These are phyloP conservation scores for Acrodontium crateriforme DNA, from an alignment of 2,329 filamentous ascomycete genomes.

Conservation along the genomic window DNA sequence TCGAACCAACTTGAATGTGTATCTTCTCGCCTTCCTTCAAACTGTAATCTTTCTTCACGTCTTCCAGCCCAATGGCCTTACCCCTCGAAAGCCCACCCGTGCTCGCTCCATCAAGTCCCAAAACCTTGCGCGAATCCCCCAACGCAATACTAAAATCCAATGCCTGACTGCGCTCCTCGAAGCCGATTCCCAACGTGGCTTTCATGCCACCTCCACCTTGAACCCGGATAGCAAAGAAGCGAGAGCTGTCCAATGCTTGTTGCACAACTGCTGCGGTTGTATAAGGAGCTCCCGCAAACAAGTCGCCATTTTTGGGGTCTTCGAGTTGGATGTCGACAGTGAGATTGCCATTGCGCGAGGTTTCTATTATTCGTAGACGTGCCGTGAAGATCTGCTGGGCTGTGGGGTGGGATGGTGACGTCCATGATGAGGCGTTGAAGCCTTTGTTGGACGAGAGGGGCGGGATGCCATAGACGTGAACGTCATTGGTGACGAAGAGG, in stretches of 20 bases:
- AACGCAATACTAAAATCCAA: conserved; percentile 74
- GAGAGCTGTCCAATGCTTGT: conserved; percentile 61
- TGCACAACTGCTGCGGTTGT: conserved; percentile 52
- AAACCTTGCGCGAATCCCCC: conserved; percentile 60
- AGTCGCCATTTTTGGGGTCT: conserved; percentile 54
- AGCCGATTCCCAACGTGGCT: conserved; percentile 70
- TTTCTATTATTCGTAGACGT: conserved; percentile 45
- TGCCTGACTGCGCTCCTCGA: conserved; percentile 72
- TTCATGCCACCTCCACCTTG: conserved; percentile 62
- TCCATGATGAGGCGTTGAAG: conserved; percentile 68
- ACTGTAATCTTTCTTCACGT: conserved; percentile 59
- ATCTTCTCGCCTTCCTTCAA: conserved; percentile 85
- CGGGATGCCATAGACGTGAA: conserved; percentile 81
- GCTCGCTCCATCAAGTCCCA: conserved; percentile 50
- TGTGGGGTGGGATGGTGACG: conserved; percentile 46
- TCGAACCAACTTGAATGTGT: conserved; percentile 59
- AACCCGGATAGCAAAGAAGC: conserved; percentile 76
- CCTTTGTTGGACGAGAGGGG: conserved; percentile 65
- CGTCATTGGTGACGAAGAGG: conserved; percentile 59
- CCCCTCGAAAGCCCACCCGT: conserved; percentile 19
- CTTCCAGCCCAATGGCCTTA: conserved; percentile 28
- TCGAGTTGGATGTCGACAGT: conserved; percentile 58
- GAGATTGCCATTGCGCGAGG: conserved; percentile 14
- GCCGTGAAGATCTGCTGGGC: conserved; percentile 72
- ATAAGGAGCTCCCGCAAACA: conserved; percentile 79